phyloP scores from a whole-genome alignment of 768 basidiomycete genomes.

The Boletus rubropictus region DNA sequence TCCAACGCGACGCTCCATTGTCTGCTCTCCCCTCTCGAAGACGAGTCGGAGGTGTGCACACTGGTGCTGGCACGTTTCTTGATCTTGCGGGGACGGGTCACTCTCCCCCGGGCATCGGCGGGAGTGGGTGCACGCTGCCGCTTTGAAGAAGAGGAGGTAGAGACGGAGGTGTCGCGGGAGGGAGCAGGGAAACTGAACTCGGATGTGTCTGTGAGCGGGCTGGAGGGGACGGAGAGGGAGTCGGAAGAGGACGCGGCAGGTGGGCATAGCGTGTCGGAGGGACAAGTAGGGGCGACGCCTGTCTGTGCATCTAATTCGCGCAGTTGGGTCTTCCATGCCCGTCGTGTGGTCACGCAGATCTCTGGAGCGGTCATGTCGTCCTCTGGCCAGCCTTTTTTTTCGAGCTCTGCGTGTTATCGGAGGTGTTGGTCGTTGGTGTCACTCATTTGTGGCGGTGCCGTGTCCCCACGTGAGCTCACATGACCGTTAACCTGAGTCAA shows the following conservation, averaged over 20 bases:
- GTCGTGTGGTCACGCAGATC: slow-evolving; percentile 27
- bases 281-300: neutral
- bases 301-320: slow-evolving; percentile 8
- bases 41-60: slow-evolving; percentile 29
- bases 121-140: slow-evolving; percentile 16
- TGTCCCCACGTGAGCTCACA: slow-evolving; percentile 13
- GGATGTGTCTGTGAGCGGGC: slow-evolving; percentile 23
- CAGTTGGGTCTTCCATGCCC: slow-evolving; percentile 25
- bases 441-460: slow-evolving; percentile 21
- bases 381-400: slow-evolving; percentile 3
- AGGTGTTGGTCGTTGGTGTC: neutral
- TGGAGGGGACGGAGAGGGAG: slow-evolving; percentile 12
- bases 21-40: slow-evolving; percentile 43
- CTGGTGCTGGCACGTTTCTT: slow-evolving; percentile 22
- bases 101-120: neutral
- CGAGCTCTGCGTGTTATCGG: neutral
- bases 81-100: slow-evolving; percentile 17
- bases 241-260: slow-evolving; percentile 21
- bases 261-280: slow-evolving; percentile 3
- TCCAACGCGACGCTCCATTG: slow-evolving; percentile 37
- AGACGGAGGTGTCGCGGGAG: slow-evolving; percentile 18
- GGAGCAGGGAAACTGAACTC: slow-evolving; percentile 11
- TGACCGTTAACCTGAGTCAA: neutral
- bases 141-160: slow-evolving; percentile 25
- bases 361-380: slow-evolving; percentile 15